Percentiles rank a stretch among this genome's conserved stretches.
Conservation (phyloP, 495 filamentous ascomycete species). For the Ramalina intermedia region DNA sequence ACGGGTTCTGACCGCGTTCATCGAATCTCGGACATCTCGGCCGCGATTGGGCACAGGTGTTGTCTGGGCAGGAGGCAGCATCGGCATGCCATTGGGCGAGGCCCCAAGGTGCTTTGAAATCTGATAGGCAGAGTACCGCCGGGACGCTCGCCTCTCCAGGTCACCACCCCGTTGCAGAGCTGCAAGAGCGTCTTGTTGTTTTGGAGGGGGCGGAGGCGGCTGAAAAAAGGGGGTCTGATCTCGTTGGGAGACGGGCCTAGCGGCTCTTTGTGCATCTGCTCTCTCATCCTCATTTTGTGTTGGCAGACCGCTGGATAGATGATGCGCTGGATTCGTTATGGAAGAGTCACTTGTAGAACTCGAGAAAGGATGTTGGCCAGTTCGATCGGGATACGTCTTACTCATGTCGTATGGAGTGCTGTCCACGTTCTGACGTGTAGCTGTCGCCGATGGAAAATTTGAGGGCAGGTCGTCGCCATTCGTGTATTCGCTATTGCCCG, state of each 20-base stretch:
- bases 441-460: conserved; percentile 27
- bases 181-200: conserved; percentile 79
- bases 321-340: conserved; percentile 52
- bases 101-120: conserved; percentile 83
- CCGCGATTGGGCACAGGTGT: conserved; percentile 81
- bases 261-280: conserved; percentile 22
- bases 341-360: conserved; percentile 31
- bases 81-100: conserved; percentile 65
- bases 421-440: conserved; percentile 10
- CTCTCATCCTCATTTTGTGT: conserved; percentile 46
- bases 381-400: conserved; percentile 25
- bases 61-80: conserved; percentile 67
- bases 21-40: conserved; percentile 74
- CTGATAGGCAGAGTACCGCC: conserved; percentile 88
- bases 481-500: conserved; percentile 11
- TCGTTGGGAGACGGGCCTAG: conserved; percentile 20
- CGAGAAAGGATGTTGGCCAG: conserved; percentile 33
- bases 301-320: conserved; percentile 51
- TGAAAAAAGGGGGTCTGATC: conserved; percentile 26
- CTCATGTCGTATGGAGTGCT: not conserved
- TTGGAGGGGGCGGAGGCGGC: conserved; percentile 64
- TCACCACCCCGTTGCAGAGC: conserved; percentile 83
- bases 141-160: conserved; percentile 81
- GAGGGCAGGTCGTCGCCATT: conserved; percentile 33
- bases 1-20: conserved; percentile 78